A percentile compares a stretch with the other conserved stretches of the same genome.
Conservation (phyloP, 129 eudicot genomes). For the carrot (Daucus carota) region DNA sequence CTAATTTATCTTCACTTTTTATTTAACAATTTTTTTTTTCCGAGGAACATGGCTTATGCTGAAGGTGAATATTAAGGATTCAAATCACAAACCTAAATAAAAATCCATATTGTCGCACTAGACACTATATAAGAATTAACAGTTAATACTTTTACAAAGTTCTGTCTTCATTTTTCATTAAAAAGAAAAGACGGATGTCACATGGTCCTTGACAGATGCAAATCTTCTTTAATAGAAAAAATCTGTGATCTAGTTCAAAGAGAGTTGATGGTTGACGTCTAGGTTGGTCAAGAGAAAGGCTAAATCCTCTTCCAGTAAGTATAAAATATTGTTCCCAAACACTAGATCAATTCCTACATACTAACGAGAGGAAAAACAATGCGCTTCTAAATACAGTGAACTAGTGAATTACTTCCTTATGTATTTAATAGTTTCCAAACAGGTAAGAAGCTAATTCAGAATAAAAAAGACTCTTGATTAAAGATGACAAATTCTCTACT, state of each 20-base stretch:
- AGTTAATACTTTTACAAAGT: background rate
- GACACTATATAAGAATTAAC: background rate
- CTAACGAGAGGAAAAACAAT: too few species aligned
- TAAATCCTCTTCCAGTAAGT: too few species aligned
- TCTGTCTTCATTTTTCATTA: background rate
- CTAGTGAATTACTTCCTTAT: too few species aligned
- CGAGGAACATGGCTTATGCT: background rate
- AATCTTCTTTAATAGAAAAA: background rate
- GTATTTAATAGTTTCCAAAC: too few species aligned
- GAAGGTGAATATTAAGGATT: background rate
- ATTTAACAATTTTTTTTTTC: background rate
- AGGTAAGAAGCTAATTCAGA: too few species aligned
- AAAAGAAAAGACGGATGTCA: background rate
- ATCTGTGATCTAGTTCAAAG: background rate
- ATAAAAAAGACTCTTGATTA: background rate
- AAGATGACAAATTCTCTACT: too few species aligned
- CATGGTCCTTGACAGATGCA: background rate
- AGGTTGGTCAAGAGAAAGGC: background rate
- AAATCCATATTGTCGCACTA: background rate
- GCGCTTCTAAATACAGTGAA: too few species aligned
- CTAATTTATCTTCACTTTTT: background rate
- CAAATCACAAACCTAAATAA: background rate
- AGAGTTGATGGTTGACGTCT: background rate
- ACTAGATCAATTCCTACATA: background rate
- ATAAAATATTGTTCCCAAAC: too few species aligned